phyloP scores from a whole-genome alignment of 2,329 filamentous ascomycete genomes.

The Aspergillus versicolor region DNA sequence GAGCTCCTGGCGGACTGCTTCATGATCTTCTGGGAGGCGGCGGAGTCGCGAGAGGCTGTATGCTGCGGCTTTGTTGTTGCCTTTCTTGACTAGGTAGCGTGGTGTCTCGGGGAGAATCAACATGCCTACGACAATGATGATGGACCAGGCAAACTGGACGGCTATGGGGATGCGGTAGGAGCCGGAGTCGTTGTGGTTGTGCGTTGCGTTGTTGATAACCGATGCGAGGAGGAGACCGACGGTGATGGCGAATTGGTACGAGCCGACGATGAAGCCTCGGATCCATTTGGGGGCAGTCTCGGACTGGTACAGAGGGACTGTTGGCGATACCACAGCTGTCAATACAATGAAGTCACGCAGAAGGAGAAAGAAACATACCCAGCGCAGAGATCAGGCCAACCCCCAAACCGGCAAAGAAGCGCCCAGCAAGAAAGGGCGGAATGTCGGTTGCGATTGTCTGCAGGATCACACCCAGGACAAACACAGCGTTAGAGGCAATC shows the following conservation, averaged over 20 bases:
- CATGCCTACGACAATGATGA: slow-evolving; percentile 71
- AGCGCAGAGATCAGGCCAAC: slow-evolving; percentile 70
- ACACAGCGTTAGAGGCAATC: slow-evolving; percentile 33
- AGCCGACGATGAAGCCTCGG: slow-evolving; percentile 71
- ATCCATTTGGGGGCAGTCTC: slow-evolving; percentile 73
- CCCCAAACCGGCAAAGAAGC: slow-evolving; percentile 54
- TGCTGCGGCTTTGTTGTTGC: slow-evolving; percentile 64
- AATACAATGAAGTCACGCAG: too few species aligned
- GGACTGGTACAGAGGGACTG: slow-evolving; percentile 72
- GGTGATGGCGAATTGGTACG: slow-evolving; percentile 79
- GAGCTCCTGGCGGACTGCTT: too few species aligned
- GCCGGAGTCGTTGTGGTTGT: slow-evolving; percentile 60
- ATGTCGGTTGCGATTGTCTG: slow-evolving; percentile 32
- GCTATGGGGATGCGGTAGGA: slow-evolving; percentile 77
- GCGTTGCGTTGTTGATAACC: slow-evolving; percentile 69
- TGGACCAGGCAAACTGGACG: slow-evolving; percentile 76
- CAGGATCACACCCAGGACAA: slow-evolving; percentile 36
- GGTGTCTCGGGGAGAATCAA: slow-evolving; percentile 78
- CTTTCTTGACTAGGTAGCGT: slow-evolving; percentile 78
- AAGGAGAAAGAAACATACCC: too few species aligned
- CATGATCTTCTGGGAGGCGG: slow-evolving; percentile 44
- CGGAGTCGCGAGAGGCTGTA: slow-evolving; percentile 64
- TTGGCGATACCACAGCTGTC: slow-evolving; percentile 37
- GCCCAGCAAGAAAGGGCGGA: slow-evolving; percentile 48
- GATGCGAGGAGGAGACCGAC: slow-evolving; percentile 72